These are phyloP conservation scores for Yamadazyma oceani DNA, from an alignment of 1,139 yeast genomes.

Conservation along the genomic window DNA sequence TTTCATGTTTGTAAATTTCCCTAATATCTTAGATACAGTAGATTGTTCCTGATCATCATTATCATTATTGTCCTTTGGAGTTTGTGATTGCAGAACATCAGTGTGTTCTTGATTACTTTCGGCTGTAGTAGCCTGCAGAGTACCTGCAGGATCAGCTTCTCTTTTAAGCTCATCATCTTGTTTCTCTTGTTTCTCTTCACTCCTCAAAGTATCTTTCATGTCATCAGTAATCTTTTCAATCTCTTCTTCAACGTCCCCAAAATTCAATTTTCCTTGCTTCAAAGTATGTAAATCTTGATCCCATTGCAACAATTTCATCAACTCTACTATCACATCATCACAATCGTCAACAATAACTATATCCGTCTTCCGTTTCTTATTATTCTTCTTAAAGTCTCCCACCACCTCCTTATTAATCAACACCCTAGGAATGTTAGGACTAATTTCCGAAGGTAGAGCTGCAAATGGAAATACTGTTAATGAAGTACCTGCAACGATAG, in stretches of 20 bases:
- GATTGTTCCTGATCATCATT: neutral
- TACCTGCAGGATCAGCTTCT: no score
- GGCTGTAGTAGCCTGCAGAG: no score
- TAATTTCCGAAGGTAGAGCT: conserved; percentile 66
- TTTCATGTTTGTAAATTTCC: neutral
- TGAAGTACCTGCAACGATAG: conserved; percentile 90
- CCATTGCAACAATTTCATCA: conserved; percentile 69
- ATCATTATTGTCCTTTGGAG: neutral
- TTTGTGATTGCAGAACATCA: no score
- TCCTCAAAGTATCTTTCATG: conserved; percentile 8
- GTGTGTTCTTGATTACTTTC: neutral
- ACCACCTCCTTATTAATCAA: conserved; percentile 75
- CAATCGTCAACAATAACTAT: conserved; percentile 59
- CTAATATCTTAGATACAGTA: neutral
- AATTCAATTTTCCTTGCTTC: conserved; percentile 19
- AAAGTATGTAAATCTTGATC: conserved; percentile 44
- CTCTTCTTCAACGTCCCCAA: conserved; percentile 16
- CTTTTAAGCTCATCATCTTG: conserved; percentile 2
- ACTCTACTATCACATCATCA: conserved; percentile 56
- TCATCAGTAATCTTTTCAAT: conserved; percentile 13
- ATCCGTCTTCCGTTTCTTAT: conserved; percentile 53
- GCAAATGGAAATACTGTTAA: conserved; percentile 91
- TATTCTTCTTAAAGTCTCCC: conserved; percentile 58
- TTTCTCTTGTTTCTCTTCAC: conserved; percentile 7
- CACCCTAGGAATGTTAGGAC: conserved; percentile 50